Evolutionary conservation across 768 basidiomycete genomes (phyloP).

Genomic region (Xerocomellus amylosporus): DNA sequence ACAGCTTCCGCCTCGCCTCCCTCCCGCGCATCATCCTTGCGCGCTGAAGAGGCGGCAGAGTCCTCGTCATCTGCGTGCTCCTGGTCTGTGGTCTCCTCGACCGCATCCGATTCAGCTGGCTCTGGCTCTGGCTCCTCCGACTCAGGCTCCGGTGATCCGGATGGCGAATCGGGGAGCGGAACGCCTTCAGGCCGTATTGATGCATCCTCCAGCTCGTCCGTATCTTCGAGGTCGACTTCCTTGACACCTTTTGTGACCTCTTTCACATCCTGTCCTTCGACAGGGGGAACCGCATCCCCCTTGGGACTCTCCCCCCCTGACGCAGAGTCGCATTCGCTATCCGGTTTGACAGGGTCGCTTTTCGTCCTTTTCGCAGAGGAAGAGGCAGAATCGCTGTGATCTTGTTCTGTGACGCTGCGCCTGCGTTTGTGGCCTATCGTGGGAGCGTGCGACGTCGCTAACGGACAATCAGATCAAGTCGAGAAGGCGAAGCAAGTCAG

Average conservation of each 20-base stretch:
- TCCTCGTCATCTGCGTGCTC: constrained; percentile 12
- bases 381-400: constrained; percentile 33
- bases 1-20: constrained; percentile 3
- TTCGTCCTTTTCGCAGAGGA: constrained; percentile 36
- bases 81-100: constrained; percentile 14
- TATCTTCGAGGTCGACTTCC: constrained; percentile 60
- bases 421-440: constrained; percentile 66
- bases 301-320: constrained; percentile 15
- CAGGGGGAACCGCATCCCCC: constrained; percentile 12
- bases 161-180: constrained; percentile 40
- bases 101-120: not conserved
- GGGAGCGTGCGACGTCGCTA: constrained; percentile 76
- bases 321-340: constrained; percentile 25
- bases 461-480: not conserved
- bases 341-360: constrained; percentile 23
- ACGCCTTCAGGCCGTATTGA: constrained; percentile 31
- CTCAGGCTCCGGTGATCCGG: constrained; percentile 22
- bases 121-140: constrained; percentile 6
- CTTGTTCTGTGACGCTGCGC: constrained; percentile 45
- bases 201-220: constrained; percentile 9
- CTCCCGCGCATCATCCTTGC: constrained; percentile 4
- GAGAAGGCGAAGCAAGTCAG: constrained; percentile 13
- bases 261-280: constrained; percentile 52
- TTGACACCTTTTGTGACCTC: constrained; percentile 71
- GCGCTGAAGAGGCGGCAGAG: constrained; percentile 26